Percentiles rank a stretch among this genome's conserved stretches.
Conservation (phyloP, 495 filamentous ascomycete genomes). For the Aspergillus olivimuriae region DNA sequence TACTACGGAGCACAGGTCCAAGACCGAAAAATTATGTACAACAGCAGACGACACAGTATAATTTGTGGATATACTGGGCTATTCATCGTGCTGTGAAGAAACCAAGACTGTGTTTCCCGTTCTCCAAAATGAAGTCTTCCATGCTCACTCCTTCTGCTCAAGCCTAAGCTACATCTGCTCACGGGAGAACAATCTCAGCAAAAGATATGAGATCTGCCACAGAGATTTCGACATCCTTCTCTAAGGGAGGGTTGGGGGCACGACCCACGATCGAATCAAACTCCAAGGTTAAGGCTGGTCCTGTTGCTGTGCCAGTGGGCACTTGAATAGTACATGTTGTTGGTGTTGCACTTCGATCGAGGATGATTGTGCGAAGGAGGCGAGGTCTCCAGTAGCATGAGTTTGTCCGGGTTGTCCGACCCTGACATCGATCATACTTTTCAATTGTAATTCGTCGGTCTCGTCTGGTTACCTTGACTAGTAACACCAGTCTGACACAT, state of each 20-base stretch:
- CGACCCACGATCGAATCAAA: not conserved
- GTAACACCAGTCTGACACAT: not conserved
- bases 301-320: not conserved
- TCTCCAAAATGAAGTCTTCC: too few species aligned
- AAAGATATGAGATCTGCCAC: not conserved
- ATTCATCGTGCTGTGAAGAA: too few species aligned
- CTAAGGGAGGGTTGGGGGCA: not conserved
- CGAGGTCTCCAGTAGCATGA: not conserved
- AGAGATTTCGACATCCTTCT: not conserved
- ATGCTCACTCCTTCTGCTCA: too few species aligned
- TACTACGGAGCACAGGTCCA: too few species aligned
- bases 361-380: not conserved
- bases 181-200: too few species aligned
- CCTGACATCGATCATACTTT: not conserved
- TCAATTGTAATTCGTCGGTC: not conserved
- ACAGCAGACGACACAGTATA: too few species aligned
- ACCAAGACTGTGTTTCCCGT: too few species aligned
- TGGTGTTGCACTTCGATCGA: not conserved
- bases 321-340: not conserved
- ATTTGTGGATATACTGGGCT: too few species aligned
- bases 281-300: not conserved
- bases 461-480: not conserved
- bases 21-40: too few species aligned
- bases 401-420: not conserved
- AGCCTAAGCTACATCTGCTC: too few species aligned